phyloP scores from a whole-genome alignment of 2,329 filamentous ascomycete species.

The Capronia coronata region DNA sequence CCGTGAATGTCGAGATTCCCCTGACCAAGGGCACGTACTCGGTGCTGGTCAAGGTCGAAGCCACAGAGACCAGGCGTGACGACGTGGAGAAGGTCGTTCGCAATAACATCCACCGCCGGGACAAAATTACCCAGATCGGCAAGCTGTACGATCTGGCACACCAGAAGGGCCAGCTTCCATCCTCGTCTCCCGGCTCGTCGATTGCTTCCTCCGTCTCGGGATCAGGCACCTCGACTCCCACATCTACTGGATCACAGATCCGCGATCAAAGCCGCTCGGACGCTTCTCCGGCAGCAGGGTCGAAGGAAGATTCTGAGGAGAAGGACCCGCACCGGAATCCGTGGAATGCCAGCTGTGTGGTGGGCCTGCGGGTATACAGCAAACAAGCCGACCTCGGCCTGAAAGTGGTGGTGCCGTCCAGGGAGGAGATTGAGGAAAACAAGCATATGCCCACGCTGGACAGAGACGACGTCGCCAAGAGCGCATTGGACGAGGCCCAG shows the following conservation, averaged over 20 bases:
- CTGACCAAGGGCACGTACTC: conserved; percentile 69
- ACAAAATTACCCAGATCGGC: conserved; percentile 58
- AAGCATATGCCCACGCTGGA: conserved; percentile 36
- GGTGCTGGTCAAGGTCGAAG: conserved; percentile 68
- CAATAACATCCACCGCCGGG: conserved; percentile 58
- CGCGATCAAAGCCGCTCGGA: conserved; percentile 28
- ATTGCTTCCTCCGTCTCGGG: conserved; percentile 16
- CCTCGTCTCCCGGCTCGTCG: not conserved
- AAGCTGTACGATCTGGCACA: conserved; percentile 44
- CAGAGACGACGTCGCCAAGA: conserved; percentile 34
- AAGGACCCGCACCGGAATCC: conserved; percentile 36
- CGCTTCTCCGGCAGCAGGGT: conserved; percentile 31
- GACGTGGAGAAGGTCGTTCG: conserved; percentile 54
- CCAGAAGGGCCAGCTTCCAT: conserved; percentile 35
- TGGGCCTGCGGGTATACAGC: conserved; percentile 52
- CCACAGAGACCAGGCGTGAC: conserved; percentile 50
- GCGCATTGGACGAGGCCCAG: conserved; percentile 23
- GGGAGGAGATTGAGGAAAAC: conserved; percentile 33
- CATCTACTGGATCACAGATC: conserved; percentile 13
- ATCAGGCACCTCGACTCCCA: conserved; percentile 18
- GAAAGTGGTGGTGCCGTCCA: conserved; percentile 44
- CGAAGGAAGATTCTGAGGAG: conserved; percentile 14
- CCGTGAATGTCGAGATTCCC: conserved; percentile 69
- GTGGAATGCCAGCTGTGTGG: conserved; percentile 58
- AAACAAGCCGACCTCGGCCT: conserved; percentile 41